Evolutionary conservation across 2,329 filamentous ascomycete genomes (phyloP), one percentile per base, ranked within the genome.

Genomic region (Pseudovirgaria hyperparasitica): DNA sequence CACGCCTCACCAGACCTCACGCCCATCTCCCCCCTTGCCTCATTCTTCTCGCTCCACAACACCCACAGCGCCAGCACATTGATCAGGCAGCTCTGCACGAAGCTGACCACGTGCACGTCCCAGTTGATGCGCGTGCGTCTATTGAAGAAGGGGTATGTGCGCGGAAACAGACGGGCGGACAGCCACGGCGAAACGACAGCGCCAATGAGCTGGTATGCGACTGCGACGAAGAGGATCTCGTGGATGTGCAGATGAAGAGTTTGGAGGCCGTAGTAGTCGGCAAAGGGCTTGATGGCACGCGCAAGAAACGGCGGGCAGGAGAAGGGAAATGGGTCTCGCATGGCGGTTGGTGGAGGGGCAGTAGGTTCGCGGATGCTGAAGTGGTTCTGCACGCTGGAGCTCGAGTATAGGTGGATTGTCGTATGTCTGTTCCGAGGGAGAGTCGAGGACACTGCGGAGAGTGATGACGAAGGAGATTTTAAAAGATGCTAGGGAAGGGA

Each of bases 21-120:
- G 42, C 70, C 60, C 71, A 82, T 81, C 24, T 57, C 57, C 39
- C 55, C 60, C 33, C 81, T 67, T 51, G 85, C 78, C 21, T 73
- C 58, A 50, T 90, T 82, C 22, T 48, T 55, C 29, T 62, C 63
- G n/a, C n/a, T n/a, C 28, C 27, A 42, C 55, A 85, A 80, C 30
- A 81, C 68, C 67, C 73, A 86, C 10, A 90, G 55, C n/a, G 80
- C 78, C 17, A 86, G 57, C 25, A 40, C 50, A 50, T 77, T 82
- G 57, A 92, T 81, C 29, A 82, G 56, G 17, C 65, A 60, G 48
- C 74, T 77, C 63, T 92, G 82, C 30, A 82, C 63, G 39, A 90
- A 67, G n/a, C 79, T 85, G 17, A 90, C 82, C 29, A 87, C 75
- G 48, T 87, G 82, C 14, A 84, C 76, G 50, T 92, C 74, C 82